Evolutionary conservation across 2,329 filamentous ascomycete genomes (phyloP).

Genomic region (Allantophomopsis lycopodina): DNA sequence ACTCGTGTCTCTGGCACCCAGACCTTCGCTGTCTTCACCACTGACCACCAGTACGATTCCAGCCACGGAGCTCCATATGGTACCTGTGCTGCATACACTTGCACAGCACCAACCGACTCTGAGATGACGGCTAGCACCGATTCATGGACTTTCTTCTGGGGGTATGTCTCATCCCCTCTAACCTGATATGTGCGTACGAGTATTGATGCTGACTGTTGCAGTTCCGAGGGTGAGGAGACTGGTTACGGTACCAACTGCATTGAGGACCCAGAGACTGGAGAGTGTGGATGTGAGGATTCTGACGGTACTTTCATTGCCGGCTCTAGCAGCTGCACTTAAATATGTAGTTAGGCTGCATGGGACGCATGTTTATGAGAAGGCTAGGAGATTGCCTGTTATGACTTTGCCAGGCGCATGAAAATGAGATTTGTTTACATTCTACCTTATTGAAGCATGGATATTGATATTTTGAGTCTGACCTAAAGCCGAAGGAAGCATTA

Average conservation of each 20-base stretch:
- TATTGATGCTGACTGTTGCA: constrained; percentile 6
- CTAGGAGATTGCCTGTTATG: too few relatives aligned
- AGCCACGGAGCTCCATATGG: constrained; percentile 30
- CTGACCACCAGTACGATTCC: constrained; percentile 29
- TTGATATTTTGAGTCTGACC: too few relatives aligned
- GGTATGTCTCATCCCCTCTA: constrained; percentile 4
- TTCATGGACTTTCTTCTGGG: constrained; percentile 28
- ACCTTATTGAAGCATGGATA: too few relatives aligned
- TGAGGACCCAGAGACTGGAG: constrained; percentile 11
- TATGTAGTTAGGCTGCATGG: too few relatives aligned
- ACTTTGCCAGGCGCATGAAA: too few relatives aligned
- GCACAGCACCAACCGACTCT: constrained; percentile 17
- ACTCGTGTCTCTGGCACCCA: constrained; percentile 19
- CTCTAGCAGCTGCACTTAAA: too few relatives aligned
- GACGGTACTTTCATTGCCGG: too few relatives aligned
- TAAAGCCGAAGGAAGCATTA: too few relatives aligned
- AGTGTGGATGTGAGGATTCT: too few relatives aligned
- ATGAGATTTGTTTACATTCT: too few relatives aligned
- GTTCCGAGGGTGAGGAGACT: constrained; percentile 13
- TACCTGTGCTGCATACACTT: constrained; percentile 28
- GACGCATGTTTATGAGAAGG: too few relatives aligned
- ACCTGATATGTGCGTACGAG: too few relatives aligned
- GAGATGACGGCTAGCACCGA: constrained; percentile 19
- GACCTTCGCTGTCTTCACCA: constrained; percentile 23
- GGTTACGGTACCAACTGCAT: constrained; percentile 24